Evolutionary conservation across 805 yeast species (phyloP).

Genomic region (Candida tammaniensis): DNA sequence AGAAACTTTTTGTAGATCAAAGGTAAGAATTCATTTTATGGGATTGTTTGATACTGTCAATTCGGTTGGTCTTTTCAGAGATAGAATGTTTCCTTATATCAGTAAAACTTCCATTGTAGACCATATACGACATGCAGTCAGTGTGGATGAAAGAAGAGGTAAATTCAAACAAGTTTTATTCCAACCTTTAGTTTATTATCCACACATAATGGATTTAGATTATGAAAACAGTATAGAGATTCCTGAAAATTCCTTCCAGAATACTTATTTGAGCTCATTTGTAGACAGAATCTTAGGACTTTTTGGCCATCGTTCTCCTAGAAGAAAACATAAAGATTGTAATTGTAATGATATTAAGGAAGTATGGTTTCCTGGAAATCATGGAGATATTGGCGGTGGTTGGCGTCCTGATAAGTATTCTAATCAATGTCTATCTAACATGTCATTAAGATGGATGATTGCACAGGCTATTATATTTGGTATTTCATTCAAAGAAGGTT

Average conservation of each 20-base stretch:
- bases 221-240: slow-evolving; percentile 1
- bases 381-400: slow-evolving; percentile 69
- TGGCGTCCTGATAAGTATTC: slow-evolving; percentile 48
- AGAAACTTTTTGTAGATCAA: slow-evolving; percentile 48
- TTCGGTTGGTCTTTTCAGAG: slow-evolving; percentile 60
- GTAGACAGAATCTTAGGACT: background rate
- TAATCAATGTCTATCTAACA: slow-evolving; percentile 43
- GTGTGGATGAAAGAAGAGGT: slow-evolving; percentile 64
- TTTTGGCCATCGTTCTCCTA: background rate
- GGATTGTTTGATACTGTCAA: slow-evolving; percentile 71
- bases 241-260: background rate
- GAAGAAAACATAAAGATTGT: slow-evolving; percentile 1
- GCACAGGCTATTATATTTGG: slow-evolving; percentile 52
- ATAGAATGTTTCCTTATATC: slow-evolving; percentile 57
- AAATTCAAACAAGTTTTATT: slow-evolving; percentile 60
- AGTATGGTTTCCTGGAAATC: slow-evolving; percentile 69
- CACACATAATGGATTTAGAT: slow-evolving; percentile 6
- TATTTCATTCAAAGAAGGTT: slow-evolving; percentile 40
- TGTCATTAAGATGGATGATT: slow-evolving; percentile 62
- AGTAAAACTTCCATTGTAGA: slow-evolving; percentile 49
- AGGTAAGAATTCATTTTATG: slow-evolving; percentile 51
- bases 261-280: background rate
- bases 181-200: slow-evolving; percentile 21
- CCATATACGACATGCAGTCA: slow-evolving; percentile 65
- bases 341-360: slow-evolving; percentile 40